phyloP scores from a whole-genome alignment of 2,329 filamentous ascomycete genomes.

The Penicillium corylophilum region DNA sequence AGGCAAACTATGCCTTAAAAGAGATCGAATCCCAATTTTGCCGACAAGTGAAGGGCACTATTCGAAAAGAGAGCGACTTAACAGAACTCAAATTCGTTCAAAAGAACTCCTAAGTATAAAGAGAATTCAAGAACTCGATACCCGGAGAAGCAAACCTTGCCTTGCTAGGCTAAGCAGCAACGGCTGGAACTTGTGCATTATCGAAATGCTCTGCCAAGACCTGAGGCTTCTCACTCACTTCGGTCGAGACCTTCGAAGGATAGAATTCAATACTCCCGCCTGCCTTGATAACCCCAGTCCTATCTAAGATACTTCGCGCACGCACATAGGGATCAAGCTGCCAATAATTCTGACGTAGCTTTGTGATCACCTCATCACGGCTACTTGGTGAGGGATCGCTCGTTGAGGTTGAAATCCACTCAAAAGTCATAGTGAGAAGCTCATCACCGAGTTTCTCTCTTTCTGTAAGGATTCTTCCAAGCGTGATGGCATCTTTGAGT shows the following conservation, averaged over 20 bases:
- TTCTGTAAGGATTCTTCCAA: constrained; percentile 4
- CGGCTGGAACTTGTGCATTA: neutral
- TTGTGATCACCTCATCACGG: constrained; percentile 9
- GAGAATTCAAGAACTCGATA: neutral
- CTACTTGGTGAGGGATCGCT: neutral
- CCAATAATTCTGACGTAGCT: constrained; percentile 15
- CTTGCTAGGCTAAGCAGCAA: neutral
- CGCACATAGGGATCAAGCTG: constrained; percentile 17
- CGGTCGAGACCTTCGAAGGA: neutral
- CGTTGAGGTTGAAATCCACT: constrained; percentile 7
- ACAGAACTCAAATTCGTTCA: neutral
- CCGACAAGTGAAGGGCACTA: too few species aligned
- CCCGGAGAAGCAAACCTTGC: neutral
- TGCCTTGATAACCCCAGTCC: constrained; percentile 17
- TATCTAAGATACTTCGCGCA: constrained; percentile 12
- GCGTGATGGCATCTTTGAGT: constrained; percentile 5
- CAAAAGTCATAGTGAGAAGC: constrained; percentile 10
- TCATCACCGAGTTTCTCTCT: constrained; percentile 11
- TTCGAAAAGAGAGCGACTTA: too few species aligned
- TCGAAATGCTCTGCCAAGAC: neutral
- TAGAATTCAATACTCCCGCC: constrained; percentile 18
- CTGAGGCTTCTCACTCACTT: neutral
- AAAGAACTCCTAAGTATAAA: neutral
- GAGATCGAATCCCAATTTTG: too few species aligned
- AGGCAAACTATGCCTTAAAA: too few species aligned